Percentiles rank a stretch among this genome's conserved stretches.
phyloP scores from a whole-genome alignment of 441 rosid genomes.

The Corymbia citriodora region DNA sequence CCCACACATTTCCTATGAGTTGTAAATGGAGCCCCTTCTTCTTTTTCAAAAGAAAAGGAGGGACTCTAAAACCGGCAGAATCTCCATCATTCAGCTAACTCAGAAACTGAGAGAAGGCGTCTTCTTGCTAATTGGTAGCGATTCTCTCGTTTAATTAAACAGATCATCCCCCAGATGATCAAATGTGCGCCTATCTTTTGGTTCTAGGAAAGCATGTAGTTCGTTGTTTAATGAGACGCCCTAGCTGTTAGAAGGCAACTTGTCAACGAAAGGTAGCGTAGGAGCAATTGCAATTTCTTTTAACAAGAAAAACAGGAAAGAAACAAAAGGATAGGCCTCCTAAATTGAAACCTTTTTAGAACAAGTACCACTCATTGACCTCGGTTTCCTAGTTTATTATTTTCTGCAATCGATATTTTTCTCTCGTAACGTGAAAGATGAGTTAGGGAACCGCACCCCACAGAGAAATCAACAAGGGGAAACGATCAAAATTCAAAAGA shows the following conservation, averaged over 20 bases:
- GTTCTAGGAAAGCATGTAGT: background rate
- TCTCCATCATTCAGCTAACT: background rate
- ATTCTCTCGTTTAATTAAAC: background rate
- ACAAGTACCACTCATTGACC: slow-evolving; percentile 49
- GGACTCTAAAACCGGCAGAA: background rate
- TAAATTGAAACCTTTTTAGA: slow-evolving; percentile 27
- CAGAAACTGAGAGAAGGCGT: background rate
- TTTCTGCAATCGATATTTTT: background rate
- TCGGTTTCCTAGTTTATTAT: slow-evolving; percentile 24
- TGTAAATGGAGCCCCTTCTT: background rate
- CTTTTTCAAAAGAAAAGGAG: background rate
- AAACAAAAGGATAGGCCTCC: slow-evolving; percentile 23
- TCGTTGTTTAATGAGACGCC: background rate
- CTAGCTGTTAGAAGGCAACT: slow-evolving; percentile 17
- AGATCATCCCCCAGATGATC: background rate
- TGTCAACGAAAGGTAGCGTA: slow-evolving; percentile 1
- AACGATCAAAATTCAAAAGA: slow-evolving; percentile 46
- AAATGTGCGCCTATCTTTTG: background rate
- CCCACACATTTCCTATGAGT: background rate
- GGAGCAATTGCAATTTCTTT: background rate
- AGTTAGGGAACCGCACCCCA: slow-evolving; percentile 43
- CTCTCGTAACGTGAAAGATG: background rate
- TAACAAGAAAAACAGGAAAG: slow-evolving; percentile 5
- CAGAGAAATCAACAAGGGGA: slow-evolving; percentile 57
- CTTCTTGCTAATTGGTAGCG: background rate